phyloP scores from a whole-genome alignment of 202 grass and related monocot genomes.

The Setaria viridis region DNA sequence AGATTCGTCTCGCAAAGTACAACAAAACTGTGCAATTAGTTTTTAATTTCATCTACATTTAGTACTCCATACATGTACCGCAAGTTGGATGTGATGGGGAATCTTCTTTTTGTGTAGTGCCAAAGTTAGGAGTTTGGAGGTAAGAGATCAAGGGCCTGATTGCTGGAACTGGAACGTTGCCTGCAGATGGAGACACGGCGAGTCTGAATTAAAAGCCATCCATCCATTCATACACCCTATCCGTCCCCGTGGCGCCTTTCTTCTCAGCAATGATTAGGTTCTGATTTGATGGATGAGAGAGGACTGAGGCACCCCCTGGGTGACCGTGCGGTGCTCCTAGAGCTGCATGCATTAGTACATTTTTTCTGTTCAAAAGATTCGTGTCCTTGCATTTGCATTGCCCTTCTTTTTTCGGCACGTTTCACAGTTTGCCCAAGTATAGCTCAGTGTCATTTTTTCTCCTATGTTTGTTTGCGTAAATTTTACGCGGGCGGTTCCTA shows the following conservation, averaged over 20 bases:
- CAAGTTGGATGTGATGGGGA: too few relatives aligned
- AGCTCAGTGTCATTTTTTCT: too few relatives aligned
- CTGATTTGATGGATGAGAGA: slow-evolving; percentile 76
- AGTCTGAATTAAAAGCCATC: background rate
- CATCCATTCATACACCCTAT: background rate
- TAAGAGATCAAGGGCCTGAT: too few relatives aligned
- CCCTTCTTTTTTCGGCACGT: background rate
- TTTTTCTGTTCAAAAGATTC: background rate
- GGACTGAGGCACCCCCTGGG: background rate
- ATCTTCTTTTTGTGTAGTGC: too few relatives aligned
- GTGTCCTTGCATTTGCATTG: background rate
- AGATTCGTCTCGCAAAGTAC: too few relatives aligned
- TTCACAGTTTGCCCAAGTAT: background rate
- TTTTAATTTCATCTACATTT: too few relatives aligned
- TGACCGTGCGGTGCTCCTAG: slow-evolving; percentile 3
- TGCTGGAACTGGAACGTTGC: background rate
- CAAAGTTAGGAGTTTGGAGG: too few relatives aligned
- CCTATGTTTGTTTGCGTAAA: too few relatives aligned
- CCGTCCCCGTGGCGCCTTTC: slow-evolving; percentile 46
- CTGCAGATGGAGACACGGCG: background rate
- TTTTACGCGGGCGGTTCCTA: too few relatives aligned
- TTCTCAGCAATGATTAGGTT: slow-evolving; percentile 72
- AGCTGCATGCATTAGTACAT: background rate
- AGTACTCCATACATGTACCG: too few relatives aligned
- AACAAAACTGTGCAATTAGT: too few relatives aligned